Percentiles rank a stretch among this genome's conserved stretches.
Conservation (phyloP, 352 stramenopile species). For the Globisporangium abappressorium region DNA sequence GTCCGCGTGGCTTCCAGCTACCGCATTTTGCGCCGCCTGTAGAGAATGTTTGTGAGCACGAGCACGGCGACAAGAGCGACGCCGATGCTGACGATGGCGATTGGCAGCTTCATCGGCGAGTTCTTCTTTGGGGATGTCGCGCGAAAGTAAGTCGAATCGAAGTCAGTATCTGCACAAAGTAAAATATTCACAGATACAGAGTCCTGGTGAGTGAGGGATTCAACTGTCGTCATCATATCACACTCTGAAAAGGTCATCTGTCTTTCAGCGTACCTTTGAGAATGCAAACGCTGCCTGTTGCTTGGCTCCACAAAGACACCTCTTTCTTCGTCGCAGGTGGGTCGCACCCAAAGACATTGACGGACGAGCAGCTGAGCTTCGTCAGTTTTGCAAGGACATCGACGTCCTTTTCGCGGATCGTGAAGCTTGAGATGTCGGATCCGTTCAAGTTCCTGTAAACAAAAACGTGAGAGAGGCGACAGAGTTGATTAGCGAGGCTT, state of each 20-base stretch:
- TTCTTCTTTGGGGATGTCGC: neutral
- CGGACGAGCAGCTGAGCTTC: conserved; percentile 1
- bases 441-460: conserved; percentile 2
- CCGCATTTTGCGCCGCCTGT: conserved; percentile 14
- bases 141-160: conserved; percentile 9
- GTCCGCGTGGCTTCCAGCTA: conserved; percentile 15
- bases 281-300: conserved; percentile 10
- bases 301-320: neutral
- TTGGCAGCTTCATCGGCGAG: conserved; percentile 2
- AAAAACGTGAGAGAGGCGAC: neutral
- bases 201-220: neutral
- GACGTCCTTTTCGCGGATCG: conserved; percentile 12
- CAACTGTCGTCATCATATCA: neutral
- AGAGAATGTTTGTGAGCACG: conserved; percentile 7
- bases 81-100: conserved; percentile 9
- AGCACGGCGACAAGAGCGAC: conserved; percentile 5
- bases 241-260: neutral
- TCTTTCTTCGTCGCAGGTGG: neutral
- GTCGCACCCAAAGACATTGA: conserved; percentile 3
- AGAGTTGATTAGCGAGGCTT: neutral
- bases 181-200: neutral
- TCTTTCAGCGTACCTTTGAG: conserved; percentile 6
- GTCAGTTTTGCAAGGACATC: neutral
- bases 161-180: conserved; percentile 13
- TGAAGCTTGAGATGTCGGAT: conserved; percentile 14